Evolutionary conservation across 2,329 filamentous ascomycete genomes (phyloP), one percentile per base, ranked within the genome.

Genomic region (Aspergillus candidus): DNA sequence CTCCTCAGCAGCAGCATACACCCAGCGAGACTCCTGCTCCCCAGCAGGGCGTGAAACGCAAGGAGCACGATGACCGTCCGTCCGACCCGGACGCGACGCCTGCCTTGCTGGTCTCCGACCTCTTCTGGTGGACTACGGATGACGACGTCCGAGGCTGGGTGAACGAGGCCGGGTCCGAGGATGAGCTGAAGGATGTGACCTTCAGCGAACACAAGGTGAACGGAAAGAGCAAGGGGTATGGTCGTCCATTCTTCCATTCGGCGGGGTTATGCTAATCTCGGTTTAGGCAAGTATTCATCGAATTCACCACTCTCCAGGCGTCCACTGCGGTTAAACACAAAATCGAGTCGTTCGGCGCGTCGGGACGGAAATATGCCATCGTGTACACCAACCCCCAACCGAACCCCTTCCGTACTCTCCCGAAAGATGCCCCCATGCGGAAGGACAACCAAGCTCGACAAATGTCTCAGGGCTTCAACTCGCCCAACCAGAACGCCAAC

Each of bases 151-250:
- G 93, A 41, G 86, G 85, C 40, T 96, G 89, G 87, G 76, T 86
- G 17, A 82, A 82, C 53, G 78, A 86, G 52, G 87, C 85, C n/a
- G 79, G 78, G 2, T 87, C 82, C 55, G 93, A 97, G 65, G 78
- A 83, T 36, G 88, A 95, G 59, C 72, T 97, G 13, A 89, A 87
- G 58, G 93, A 97, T 49, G 81, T 98, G 40, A 95, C 90, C 0
- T 98, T 97, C 66, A 96, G 88, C 59, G 93, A 98, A 66, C 93
- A 97, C 69, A 98, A 98, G 65, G 90, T 97, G 38, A 98, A 98
- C 56, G 93, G 93, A 56, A 98, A 98, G 72, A 95, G 88, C 70
- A 96, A 97, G 73, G 91, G 93, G 90, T 94, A 76, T 52, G 82
- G 30, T 18, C 11, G 30, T 32, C 3, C 12, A 39, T 30, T 17